Conservation (phyloP, 345 rosid genomes). For the Citrus mangshanensis region DNA sequence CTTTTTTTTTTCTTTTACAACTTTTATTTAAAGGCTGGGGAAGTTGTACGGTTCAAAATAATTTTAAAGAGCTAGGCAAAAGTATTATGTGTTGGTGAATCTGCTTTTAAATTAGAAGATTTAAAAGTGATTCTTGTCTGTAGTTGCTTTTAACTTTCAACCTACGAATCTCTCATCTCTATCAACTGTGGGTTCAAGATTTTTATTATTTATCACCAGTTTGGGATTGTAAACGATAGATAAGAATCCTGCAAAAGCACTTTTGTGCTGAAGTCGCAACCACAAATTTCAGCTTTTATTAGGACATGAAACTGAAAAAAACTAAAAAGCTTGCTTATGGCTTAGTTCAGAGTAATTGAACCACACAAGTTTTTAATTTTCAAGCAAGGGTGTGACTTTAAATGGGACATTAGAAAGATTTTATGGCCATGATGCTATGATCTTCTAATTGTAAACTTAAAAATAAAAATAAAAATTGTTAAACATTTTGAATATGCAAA, state of each 20-base stretch:
- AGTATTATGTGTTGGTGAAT: neutral
- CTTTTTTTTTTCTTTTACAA: neutral
- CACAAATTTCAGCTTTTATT: conserved; percentile 6
- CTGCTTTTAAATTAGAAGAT: neutral
- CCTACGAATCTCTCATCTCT: conserved; percentile 1
- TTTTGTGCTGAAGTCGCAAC: neutral
- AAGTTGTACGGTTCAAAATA: neutral
- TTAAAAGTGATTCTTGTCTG: conserved; percentile 8
- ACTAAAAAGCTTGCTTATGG: neutral
- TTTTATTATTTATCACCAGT: neutral
- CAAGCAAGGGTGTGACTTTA: neutral
- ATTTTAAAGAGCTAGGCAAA: neutral
- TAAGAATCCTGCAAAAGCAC: neutral
- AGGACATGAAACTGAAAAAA: neutral
- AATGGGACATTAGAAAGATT: neutral
- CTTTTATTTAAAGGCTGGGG: neutral
- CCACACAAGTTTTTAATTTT: neutral
- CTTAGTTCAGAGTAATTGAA: neutral
- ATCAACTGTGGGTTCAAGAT: neutral
- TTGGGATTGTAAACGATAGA: neutral
- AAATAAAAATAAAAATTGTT: too few species aligned
- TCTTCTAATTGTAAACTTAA: neutral
- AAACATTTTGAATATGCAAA: too few species aligned
- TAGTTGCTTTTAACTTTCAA: conserved; percentile 9
- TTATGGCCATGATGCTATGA: neutral